Evolutionary conservation across 2,329 filamentous ascomycete genomes (phyloP).

Genomic region (Colletotrichum nymphaeae): DNA sequence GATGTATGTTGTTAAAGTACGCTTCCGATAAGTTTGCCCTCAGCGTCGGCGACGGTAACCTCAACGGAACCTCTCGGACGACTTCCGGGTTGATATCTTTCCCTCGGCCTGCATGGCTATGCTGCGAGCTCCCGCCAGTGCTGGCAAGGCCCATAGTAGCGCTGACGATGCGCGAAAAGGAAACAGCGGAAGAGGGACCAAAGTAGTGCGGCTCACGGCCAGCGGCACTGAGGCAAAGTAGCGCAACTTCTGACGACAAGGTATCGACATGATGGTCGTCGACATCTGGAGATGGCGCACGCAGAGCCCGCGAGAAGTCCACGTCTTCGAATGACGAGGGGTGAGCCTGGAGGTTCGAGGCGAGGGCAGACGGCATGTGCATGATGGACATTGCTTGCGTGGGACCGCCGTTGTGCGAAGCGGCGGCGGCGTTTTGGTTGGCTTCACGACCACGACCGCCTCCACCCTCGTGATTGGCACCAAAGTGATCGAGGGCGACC

Average conservation of each 20-base stretch:
- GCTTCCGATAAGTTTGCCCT: constrained; percentile 41
- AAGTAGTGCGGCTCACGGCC: constrained; percentile 51
- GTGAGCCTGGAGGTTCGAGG: not conserved
- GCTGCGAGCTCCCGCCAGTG: constrained; percentile 24
- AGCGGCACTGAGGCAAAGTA: constrained; percentile 45
- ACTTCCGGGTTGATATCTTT: not conserved
- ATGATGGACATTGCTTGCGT: not conserved
- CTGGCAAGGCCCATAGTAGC: constrained; percentile 37
- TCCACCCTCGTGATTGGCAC: not conserved
- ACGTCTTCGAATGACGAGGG: not conserved
- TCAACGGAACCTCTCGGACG: constrained; percentile 5
- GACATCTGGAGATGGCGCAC: constrained; percentile 2
- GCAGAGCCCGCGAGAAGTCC: constrained; percentile 1
- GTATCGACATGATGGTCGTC: constrained; percentile 33
- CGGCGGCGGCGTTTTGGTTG: not conserved
- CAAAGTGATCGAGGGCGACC: constrained; percentile 38
- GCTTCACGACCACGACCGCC: not conserved
- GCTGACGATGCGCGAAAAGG: constrained; percentile 44
- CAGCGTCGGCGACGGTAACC: constrained; percentile 35
- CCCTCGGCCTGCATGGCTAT: constrained; percentile 4
- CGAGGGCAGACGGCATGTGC: not conserved
- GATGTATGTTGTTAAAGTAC: constrained; percentile 51
- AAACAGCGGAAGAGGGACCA: constrained; percentile 48
- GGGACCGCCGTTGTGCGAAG: not conserved
- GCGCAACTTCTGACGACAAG: constrained; percentile 44